Conservation (phyloP, 441 rosid species). For the Hura crepitans region DNA sequence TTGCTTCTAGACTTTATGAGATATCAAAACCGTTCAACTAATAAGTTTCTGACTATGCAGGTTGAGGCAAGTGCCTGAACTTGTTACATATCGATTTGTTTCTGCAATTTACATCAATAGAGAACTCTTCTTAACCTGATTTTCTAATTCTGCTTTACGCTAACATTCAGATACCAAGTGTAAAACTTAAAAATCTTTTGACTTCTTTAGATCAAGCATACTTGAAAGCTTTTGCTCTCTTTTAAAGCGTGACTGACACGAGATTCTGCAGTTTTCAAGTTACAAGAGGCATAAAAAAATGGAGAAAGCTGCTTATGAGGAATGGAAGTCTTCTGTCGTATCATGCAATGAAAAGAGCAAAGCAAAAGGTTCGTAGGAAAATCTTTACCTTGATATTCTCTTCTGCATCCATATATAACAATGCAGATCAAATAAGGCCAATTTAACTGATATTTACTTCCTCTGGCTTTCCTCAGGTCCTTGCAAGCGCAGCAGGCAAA, state of each 20-base stretch:
- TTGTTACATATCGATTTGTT: not conserved
- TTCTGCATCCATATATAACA: not conserved
- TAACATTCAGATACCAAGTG: no score
- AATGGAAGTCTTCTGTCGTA: slow-evolving; percentile 72
- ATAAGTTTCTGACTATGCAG: not conserved
- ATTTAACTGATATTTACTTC: slow-evolving; percentile 3
- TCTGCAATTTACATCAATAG: not conserved
- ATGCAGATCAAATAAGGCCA: not conserved
- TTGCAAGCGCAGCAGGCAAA: slow-evolving; percentile 59
- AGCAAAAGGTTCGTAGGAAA: slow-evolving; percentile 40
- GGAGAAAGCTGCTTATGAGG: slow-evolving; percentile 58
- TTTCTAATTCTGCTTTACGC: not conserved
- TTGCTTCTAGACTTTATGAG: not conserved
- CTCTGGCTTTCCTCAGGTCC: slow-evolving; percentile 31
- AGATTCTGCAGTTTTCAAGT: slow-evolving; percentile 50
- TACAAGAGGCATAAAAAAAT: slow-evolving; percentile 57
- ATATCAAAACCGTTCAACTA: not conserved
- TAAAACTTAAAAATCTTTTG: no score
- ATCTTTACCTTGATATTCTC: not conserved
- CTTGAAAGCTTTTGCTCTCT: not conserved
- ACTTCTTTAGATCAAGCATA: not conserved
- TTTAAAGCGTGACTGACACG: not conserved
- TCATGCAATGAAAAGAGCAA: slow-evolving; percentile 44
- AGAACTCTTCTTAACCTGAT: not conserved
- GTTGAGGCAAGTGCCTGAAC: not conserved